Evolutionary conservation across 371 early-diverging fungal species (phyloP).

Genomic region (Actinomucor elegans): DNA sequence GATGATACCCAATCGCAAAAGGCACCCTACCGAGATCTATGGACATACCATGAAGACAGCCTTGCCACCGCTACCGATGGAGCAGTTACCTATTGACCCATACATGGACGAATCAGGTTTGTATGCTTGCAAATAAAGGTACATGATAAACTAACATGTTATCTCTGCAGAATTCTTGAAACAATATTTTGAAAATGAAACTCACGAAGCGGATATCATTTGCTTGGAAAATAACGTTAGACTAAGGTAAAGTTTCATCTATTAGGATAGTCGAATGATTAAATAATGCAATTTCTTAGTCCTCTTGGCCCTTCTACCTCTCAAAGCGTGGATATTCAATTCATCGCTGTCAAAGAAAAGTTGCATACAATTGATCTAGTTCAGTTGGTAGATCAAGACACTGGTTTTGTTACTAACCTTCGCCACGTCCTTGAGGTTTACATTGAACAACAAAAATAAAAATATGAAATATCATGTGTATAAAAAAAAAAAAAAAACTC

Average conservation of each 20-base stretch:
- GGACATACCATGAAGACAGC: conserved; percentile 21
- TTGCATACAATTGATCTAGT: conserved; percentile 69
- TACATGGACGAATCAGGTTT: conserved; percentile 64
- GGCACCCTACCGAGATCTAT: conserved; percentile 30
- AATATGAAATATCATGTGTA: too few relatives aligned
- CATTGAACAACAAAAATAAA: conserved; percentile 26
- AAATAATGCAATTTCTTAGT: conserved; percentile 38
- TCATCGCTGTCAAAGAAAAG: conserved; percentile 75
- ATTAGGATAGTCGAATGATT: background rate
- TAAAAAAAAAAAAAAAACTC: too few relatives aligned
- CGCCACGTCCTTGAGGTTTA: conserved; percentile 55
- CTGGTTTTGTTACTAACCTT: conserved; percentile 66
- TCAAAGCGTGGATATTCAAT: conserved; percentile 73
- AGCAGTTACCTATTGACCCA: conserved; percentile 51
- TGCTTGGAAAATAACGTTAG: conserved; percentile 74
- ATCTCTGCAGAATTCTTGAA: conserved; percentile 50
- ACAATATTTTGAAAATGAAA: conserved; percentile 65
- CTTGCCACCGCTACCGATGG: conserved; percentile 50
- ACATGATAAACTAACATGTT: background rate
- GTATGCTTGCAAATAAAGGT: background rate
- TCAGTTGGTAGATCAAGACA: conserved; percentile 70
- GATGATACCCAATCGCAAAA: conserved; percentile 64
- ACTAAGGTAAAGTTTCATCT: conserved; percentile 38
- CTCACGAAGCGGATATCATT: conserved; percentile 69
- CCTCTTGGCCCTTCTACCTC: conserved; percentile 71